phyloP scores from a whole-genome alignment of 164 flowering plant genomes.

The Malania oleifera region DNA sequence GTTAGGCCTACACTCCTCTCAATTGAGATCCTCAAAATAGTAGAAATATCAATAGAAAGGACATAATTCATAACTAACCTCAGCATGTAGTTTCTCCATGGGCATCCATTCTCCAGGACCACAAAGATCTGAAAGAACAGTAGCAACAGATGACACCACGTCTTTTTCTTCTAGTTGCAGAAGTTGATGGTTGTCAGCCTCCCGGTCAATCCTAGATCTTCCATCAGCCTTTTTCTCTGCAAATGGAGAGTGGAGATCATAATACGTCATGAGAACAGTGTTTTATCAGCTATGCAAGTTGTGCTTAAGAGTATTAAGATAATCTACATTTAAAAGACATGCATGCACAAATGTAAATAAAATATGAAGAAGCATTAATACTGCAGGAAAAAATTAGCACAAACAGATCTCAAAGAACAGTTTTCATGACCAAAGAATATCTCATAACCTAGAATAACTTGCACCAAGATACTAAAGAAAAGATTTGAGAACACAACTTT shows the following conservation, averaged over 20 bases:
- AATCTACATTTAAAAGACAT: too few relatives aligned
- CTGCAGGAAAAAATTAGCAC: too few relatives aligned
- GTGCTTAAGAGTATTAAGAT: too few relatives aligned
- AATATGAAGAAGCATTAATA: too few relatives aligned
- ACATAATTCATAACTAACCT: constrained; percentile 42
- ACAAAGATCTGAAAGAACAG: constrained; percentile 88
- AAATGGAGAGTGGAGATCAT: constrained; percentile 11
- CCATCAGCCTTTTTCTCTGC: constrained; percentile 78
- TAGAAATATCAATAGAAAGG: background rate
- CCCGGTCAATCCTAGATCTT: constrained; percentile 71
- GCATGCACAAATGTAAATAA: too few relatives aligned
- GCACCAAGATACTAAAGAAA: too few relatives aligned
- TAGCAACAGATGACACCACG: constrained; percentile 94
- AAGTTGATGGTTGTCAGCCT: constrained; percentile 79
- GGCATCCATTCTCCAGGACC: constrained; percentile 99
- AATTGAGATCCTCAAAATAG: background rate
- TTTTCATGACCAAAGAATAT: too few relatives aligned
- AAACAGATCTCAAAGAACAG: too few relatives aligned
- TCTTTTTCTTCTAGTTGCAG: constrained; percentile 87
- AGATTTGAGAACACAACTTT: too few relatives aligned
- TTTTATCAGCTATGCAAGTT: too few relatives aligned
- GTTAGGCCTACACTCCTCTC: background rate
- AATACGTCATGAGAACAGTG: background rate
- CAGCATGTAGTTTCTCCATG: constrained; percentile 85
- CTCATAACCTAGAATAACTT: too few relatives aligned